These are phyloP conservation scores for Cladorrhinum samala DNA, from an alignment of 495 filamentous ascomycete genomes.

Conservation along the genomic window DNA sequence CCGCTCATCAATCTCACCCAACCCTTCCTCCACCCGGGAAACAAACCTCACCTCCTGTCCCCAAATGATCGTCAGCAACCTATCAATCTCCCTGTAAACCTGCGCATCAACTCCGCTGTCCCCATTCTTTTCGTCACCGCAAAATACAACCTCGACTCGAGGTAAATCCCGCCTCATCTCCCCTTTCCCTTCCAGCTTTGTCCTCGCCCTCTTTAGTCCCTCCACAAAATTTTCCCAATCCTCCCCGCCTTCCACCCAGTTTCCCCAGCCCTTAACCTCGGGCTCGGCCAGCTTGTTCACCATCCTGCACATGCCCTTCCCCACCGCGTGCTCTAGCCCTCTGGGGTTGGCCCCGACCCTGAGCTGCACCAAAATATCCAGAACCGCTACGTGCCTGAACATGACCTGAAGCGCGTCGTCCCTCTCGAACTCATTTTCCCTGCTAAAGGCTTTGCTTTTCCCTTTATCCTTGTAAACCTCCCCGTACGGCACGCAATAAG, in stretches of 20 bases:
- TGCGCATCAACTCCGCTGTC: neutral
- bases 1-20: neutral
- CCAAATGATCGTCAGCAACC: neutral
- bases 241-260: neutral
- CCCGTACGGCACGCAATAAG: neutral
- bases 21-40: neutral
- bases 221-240: neutral
- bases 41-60: neutral
- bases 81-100: neutral
- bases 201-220: neutral
- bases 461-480: neutral
- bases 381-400: slow-evolving; percentile 9
- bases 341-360: neutral
- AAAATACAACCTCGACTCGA: neutral
- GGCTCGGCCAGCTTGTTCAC: no score
- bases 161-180: neutral
- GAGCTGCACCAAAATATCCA: slow-evolving; percentile 2
- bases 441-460: neutral
- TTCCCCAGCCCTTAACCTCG: neutral
- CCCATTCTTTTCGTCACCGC: neutral
- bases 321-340: slow-evolving; percentile 1
- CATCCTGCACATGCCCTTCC: slow-evolving; percentile 2
- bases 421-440: neutral
- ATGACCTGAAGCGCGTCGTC: slow-evolving; percentile 10
- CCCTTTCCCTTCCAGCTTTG: neutral